Evolutionary conservation across 1,139 yeast species (phyloP), one percentile per base, ranked within the genome.

Genomic region (Candida sp.): DNA sequence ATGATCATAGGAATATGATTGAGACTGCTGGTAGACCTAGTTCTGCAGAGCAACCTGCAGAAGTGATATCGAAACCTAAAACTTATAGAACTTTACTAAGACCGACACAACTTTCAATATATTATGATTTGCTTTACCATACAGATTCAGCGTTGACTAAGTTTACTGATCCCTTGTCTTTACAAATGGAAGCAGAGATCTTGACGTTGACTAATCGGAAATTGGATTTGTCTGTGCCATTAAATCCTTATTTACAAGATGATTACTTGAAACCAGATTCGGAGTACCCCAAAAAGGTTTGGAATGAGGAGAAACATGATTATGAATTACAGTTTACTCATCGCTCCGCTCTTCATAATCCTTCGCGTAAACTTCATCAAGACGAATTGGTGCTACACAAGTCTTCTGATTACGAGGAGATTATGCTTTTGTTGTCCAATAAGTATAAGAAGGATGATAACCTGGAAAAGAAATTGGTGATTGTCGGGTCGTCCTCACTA

Each of bases 371-470:
- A 53, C 60, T 73, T 42, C 77, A 72, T 48, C 75, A 68, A 49
- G 79, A 73, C 45, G 76, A 70, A 53, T 56, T 72, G 55, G 64
- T 70, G 4, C 54, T 73, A 51, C 96, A 88, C 57, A 87, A 87
- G 55, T 84, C 87, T 33, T 82, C 91, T 2, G 95, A 90, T 51
- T 90, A 87, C 63, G 98, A 93, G 63, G 96, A 88, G 59, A 73
- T 90, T 58, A 91, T 93, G 98, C 64, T 73, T 45, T 62, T 73
- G 40, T 60, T 73, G 41, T 70, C 77, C 3, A 69, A 66, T 52
- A 73, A 70, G 48, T 66, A 68, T 52, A 70, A 63, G 47, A 61
- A 63, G 41, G 77, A 73, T 42, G 75, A 71, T 43, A 52, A 64
- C 4, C 61, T 60, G 39, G 76, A 68, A 32, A 68, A 68, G 45